A percentile compares a stretch with the other conserved stretches of the same genome.
phyloP scores from a whole-genome alignment of 345 rosid species.

The Gossypium raimondii region DNA sequence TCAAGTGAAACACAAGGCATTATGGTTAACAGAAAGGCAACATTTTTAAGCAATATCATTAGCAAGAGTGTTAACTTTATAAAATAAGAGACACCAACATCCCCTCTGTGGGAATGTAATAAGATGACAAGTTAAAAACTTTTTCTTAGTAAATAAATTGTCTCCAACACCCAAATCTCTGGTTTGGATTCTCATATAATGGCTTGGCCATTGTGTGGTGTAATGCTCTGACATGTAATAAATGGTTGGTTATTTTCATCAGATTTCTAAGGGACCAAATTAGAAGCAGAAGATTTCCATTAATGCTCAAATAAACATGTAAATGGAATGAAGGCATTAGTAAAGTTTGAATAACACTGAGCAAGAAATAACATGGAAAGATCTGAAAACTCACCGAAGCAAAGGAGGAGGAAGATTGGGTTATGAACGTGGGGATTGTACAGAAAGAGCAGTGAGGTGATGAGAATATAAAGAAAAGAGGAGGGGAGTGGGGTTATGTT shows the following conservation, averaged over 20 bases:
- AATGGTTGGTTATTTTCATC: background rate
- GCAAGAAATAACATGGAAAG: constrained; percentile 2
- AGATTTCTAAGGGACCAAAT: background rate
- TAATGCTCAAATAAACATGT: background rate
- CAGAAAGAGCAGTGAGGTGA: background rate
- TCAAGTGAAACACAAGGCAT: background rate
- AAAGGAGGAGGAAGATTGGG: background rate
- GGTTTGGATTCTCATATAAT: background rate
- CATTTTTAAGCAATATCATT: background rate
- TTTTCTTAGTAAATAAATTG: background rate
- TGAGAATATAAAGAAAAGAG: background rate
- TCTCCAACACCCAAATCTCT: background rate
- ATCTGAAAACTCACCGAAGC: constrained; percentile 5
- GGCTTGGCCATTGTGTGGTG: background rate
- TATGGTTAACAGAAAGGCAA: background rate
- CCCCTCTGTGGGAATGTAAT: background rate
- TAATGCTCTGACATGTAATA: background rate
- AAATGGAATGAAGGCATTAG: background rate
- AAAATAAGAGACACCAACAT: background rate
- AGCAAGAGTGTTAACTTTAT: background rate
- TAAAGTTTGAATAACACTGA: background rate
- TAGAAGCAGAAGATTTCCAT: background rate
- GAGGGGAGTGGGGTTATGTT: background rate
- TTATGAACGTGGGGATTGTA: background rate
- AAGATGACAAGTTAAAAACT: background rate